Evolutionary conservation across 495 filamentous ascomycete genomes (phyloP).

Genomic region (Aspergillus nidulans): DNA sequence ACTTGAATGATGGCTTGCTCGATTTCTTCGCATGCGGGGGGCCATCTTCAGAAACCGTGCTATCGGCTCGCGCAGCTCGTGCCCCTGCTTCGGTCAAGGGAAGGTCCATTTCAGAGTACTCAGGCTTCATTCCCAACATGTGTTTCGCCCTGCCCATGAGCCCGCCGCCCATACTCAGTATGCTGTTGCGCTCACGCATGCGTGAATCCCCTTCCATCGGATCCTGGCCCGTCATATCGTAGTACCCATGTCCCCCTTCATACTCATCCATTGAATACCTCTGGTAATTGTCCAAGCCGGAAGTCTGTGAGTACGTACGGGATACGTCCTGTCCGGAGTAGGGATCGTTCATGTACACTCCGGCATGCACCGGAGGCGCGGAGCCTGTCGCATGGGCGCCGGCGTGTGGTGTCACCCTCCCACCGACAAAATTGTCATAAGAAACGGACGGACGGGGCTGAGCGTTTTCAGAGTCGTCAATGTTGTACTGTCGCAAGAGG

Average conservation of each 20-base stretch:
- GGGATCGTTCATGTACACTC: constrained; percentile 31
- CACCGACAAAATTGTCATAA: constrained; percentile 92
- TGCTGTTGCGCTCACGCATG: constrained; percentile 73
- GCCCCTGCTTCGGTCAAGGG: constrained; percentile 79
- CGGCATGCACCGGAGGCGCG: constrained; percentile 28
- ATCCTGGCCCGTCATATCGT: constrained; percentile 52
- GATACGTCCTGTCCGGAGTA: constrained; percentile 44
- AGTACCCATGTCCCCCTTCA: constrained; percentile 66
- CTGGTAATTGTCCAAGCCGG: constrained; percentile 79
- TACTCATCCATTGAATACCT: constrained; percentile 82
- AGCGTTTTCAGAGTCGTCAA: constrained; percentile 57
- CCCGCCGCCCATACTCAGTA: constrained; percentile 80
- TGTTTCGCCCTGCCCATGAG: constrained; percentile 81
- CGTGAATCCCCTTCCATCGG: constrained; percentile 50
- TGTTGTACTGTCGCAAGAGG: constrained; percentile 63
- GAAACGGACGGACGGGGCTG: constrained; percentile 78
- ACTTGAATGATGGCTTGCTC: constrained; percentile 75
- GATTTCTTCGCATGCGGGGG: constrained; percentile 52
- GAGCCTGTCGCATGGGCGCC: constrained; percentile 27
- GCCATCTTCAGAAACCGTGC: constrained; percentile 27
- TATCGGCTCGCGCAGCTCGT: constrained; percentile 38
- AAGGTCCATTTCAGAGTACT: constrained; percentile 97
- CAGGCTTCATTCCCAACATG: constrained; percentile 84
- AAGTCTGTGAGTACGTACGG: constrained; percentile 76
- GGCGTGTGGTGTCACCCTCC: constrained; percentile 44